These are phyloP conservation scores for Ophiostoma sp. DNA, from an alignment of 2,329 filamentous ascomycete genomes.

Conservation along the genomic window DNA sequence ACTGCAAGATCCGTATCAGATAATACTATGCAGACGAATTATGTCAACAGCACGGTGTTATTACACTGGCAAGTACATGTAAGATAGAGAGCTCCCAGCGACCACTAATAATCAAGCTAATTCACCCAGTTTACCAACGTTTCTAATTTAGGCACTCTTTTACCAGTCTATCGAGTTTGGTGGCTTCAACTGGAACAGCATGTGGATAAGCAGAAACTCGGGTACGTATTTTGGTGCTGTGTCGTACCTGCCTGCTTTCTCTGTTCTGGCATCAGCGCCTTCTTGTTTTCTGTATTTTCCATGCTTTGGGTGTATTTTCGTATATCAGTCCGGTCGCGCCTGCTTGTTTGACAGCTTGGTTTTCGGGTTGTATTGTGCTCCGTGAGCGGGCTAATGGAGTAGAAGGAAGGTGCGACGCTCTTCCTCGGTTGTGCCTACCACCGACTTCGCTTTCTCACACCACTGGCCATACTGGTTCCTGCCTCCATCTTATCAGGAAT, in stretches of 20 bases:
- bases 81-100: neutral
- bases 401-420: neutral
- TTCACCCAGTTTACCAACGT: neutral
- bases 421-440: neutral
- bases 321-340: neutral
- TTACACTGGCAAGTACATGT: neutral
- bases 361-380: neutral
- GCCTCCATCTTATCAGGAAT: neutral
- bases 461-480: neutral
- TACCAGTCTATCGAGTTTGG: neutral
- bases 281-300: neutral
- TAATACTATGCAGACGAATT: neutral
- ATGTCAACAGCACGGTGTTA: constrained; percentile 3
- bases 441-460: neutral
- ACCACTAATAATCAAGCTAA: neutral
- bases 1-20: neutral
- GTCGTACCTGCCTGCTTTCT: neutral
- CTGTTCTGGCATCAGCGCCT: neutral
- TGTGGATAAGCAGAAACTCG: neutral
- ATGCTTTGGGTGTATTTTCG: neutral
- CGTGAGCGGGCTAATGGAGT: neutral
- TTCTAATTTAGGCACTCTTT: constrained; percentile 4
- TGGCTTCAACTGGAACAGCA: neutral
- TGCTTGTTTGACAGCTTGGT: neutral
- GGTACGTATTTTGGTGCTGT: neutral